A percentile compares a stretch with the other conserved stretches of the same genome.
These are phyloP conservation scores for Sechiopsis laciniata DNA, from an alignment of 306 rosid species.

Conservation along the genomic window DNA sequence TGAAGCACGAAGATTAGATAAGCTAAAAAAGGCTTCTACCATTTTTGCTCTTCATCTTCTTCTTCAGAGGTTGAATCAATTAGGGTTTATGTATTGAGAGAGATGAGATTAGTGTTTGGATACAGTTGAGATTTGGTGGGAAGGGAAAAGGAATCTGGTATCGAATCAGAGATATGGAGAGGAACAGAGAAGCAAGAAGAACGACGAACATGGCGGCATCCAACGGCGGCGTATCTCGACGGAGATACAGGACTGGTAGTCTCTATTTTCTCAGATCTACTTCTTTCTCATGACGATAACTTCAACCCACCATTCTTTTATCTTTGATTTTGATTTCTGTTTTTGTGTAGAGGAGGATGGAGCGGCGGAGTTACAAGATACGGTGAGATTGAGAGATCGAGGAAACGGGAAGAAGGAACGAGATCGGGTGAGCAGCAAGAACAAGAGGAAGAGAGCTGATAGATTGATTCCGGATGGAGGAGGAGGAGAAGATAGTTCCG, in stretches of 20 bases:
- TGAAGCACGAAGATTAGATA: conserved; percentile 8
- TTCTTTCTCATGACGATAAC: background rate
- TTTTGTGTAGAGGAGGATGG: conserved; percentile 78
- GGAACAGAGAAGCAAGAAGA: conserved; percentile 73
- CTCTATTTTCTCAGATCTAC: conserved; percentile 54
- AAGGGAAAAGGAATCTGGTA: background rate
- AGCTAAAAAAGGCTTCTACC: background rate
- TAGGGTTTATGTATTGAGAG: conserved; percentile 25
- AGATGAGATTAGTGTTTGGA: conserved; percentile 19
- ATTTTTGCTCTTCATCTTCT: background rate
- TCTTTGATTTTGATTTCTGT: conserved; percentile 22
- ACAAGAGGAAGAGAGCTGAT: conserved; percentile 69
- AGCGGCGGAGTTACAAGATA: conserved; percentile 64
- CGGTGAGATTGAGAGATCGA: conserved; percentile 67
- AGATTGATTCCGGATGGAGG: conserved; percentile 70
- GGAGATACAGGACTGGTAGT: conserved; percentile 63
- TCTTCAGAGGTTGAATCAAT: background rate
- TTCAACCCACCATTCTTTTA: background rate
- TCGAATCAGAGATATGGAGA: conserved; percentile 58
- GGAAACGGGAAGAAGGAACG: conserved; percentile 64
- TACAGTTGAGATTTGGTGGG: conserved; percentile 31
- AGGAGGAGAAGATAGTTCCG: conserved; percentile 77
- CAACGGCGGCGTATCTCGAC: conserved; percentile 59
- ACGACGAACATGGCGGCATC: conserved; percentile 43
- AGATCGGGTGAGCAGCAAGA: conserved; percentile 38